Conservation (phyloP, 345 rosid genomes). For the Populus pruinosa region DNA sequence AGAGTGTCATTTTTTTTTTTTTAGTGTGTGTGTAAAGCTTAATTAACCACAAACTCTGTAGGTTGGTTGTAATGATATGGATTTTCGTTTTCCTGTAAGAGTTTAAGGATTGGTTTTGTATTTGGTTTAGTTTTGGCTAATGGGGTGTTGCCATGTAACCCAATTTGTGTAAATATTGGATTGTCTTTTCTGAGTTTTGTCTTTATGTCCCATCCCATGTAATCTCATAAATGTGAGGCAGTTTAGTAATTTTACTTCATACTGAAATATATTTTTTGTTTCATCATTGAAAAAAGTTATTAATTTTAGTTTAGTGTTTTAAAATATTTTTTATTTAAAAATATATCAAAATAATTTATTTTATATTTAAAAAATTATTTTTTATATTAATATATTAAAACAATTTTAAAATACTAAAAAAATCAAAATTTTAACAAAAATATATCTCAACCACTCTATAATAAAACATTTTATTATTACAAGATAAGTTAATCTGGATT, state of each 20-base stretch:
- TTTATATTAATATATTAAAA: too few relatives aligned
- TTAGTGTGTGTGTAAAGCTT: background rate
- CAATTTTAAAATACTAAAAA: too few relatives aligned
- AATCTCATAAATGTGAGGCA: background rate
- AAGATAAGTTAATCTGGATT: too few relatives aligned
- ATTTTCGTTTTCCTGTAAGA: too few relatives aligned
- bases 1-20: background rate
- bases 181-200: background rate
- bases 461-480: too few relatives aligned
- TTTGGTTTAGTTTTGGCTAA: background rate
- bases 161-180: background rate
- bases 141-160: background rate
- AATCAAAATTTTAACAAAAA: too few relatives aligned
- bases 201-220: background rate
- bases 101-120: background rate
- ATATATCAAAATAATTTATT: too few relatives aligned
- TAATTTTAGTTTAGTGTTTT: too few relatives aligned
- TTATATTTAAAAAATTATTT: too few relatives aligned
- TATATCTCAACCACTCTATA: fast-evolving
- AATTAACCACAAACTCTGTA: background rate
- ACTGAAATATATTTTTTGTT: too few relatives aligned
- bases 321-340: too few relatives aligned
- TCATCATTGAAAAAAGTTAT: too few relatives aligned
- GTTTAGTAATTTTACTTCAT: background rate
- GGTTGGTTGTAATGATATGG: background rate